Evolutionary conservation across 1,284 basidiomycete species (phyloP).

Genomic region (Ceratobasidium sp.): DNA sequence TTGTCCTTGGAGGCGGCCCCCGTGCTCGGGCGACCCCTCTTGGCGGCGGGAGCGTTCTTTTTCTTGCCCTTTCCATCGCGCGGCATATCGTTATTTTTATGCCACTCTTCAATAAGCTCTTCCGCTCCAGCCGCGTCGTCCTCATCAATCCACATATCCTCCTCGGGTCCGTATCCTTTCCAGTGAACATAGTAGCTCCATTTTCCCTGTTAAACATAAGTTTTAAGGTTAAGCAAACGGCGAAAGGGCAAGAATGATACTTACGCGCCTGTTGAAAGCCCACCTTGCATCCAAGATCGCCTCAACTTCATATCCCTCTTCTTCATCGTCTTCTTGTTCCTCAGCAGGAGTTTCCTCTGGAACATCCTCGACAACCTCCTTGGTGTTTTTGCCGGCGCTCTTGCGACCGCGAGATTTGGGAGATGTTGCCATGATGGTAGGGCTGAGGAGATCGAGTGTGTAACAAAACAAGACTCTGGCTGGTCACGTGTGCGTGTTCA

Average conservation of each 20-base stretch:
- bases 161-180: constrained; percentile 32
- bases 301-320: constrained; percentile 28
- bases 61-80: constrained; percentile 33
- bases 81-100: constrained; percentile 7
- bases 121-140: constrained; percentile 25
- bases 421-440: constrained; percentile 28
- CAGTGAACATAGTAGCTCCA: constrained; percentile 37
- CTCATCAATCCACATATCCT: constrained; percentile 30
- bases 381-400: constrained; percentile 18
- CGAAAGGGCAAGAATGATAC: neutral
- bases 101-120: constrained; percentile 16
- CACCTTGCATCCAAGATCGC: constrained; percentile 25
- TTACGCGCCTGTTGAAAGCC: constrained; percentile 12
- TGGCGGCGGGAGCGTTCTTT: neutral
- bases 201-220: constrained; percentile 1
- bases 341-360: constrained; percentile 7
- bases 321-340: constrained; percentile 21
- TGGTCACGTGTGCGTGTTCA: constrained; percentile 11
- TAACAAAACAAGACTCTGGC: neutral
- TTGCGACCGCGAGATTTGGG: constrained; percentile 18
- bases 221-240: neutral
- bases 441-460: neutral
- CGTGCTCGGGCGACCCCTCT: neutral
- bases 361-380: constrained; percentile 23
- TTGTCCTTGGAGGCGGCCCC: constrained; percentile 4